phyloP scores from a whole-genome alignment of 2,329 filamentous ascomycete species.

The Alternaria sp. region DNA sequence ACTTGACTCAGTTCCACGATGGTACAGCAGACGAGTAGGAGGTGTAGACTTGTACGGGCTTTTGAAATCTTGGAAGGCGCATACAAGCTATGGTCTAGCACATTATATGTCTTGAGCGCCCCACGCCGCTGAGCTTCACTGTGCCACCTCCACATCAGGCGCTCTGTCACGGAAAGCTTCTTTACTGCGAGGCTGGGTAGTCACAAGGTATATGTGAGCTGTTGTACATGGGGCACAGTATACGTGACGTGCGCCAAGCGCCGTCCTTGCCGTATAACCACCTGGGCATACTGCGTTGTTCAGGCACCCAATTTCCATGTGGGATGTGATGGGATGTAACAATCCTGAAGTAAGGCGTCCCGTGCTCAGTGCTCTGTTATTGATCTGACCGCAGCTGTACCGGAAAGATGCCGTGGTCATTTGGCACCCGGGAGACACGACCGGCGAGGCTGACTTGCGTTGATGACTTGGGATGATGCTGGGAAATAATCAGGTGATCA shows the following conservation, averaged over 20 bases:
- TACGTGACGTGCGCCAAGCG: not conserved
- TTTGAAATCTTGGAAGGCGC: not conserved
- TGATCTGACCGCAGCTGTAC: not conserved
- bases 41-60: too few species aligned
- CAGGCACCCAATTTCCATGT: not conserved
- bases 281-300: not conserved
- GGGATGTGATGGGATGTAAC: not conserved
- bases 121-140: not conserved
- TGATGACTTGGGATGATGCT: not conserved
- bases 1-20: not conserved
- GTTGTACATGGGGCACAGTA: not conserved
- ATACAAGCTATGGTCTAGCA: not conserved
- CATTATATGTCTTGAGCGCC: not conserved
- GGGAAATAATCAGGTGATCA: not conserved
- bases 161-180: not conserved
- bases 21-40: not conserved
- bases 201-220: not conserved
- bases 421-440: not conserved
- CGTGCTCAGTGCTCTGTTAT: not conserved
- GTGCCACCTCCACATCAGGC: not conserved
- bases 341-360: not conserved
- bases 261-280: not conserved
- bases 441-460: not conserved
- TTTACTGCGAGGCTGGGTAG: not conserved
- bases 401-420: not conserved